Evolutionary conservation across 2,329 filamentous ascomycete species (phyloP), one percentile per base, ranked within the genome.

Genomic region (Exserohilum rostratum): DNA sequence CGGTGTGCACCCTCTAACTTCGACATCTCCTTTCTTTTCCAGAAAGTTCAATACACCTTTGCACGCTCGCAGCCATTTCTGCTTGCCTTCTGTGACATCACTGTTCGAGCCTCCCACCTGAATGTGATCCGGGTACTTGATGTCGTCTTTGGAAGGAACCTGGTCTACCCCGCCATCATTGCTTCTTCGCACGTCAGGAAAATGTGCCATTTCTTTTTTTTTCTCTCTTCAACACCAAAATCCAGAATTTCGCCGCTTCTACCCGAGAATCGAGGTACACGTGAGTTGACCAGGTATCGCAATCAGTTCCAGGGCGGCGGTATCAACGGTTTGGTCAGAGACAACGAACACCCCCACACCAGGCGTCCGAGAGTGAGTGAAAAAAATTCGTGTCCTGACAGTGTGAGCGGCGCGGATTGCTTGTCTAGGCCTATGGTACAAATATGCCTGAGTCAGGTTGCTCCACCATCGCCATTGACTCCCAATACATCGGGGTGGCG

Each of bases 1-100:
- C 0, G 85, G 85, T 52, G 78, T 79, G 62, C 85, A 79, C 3
- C 85, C 85, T 55, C 69, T 62, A 9, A 75, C 49, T 39, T 76
- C 73, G 20, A 75, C 66, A 48, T 66, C 64, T 13, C 64, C 69
- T 27, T 64, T 59, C 34, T 59, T 54, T 25, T 63, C 64, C 22
- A 72, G 50, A 39, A 62, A 49, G 12, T 55, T 57, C 31, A 70
- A 39, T 3, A 69, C 29, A 3, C 59, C 58, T 31, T 49, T 58
- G 51, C 64, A 44, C 6, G 60, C 53, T 43, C 53, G 46, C 6
- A 54, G 46, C 46, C 57, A 63, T 33, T 48, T 52, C 31, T 61
- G 55, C 42, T 56, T 53, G 45, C 51, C 59, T 30, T 50, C 46
- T 20, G 51, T 47, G 38, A 55, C 44, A 25, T 65, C 54, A 11